Percentiles rank a stretch among this genome's conserved stretches.
These are phyloP conservation scores for Euphorbia lathyris DNA, from an alignment of 345 rosid genomes.

Conservation along the genomic window DNA sequence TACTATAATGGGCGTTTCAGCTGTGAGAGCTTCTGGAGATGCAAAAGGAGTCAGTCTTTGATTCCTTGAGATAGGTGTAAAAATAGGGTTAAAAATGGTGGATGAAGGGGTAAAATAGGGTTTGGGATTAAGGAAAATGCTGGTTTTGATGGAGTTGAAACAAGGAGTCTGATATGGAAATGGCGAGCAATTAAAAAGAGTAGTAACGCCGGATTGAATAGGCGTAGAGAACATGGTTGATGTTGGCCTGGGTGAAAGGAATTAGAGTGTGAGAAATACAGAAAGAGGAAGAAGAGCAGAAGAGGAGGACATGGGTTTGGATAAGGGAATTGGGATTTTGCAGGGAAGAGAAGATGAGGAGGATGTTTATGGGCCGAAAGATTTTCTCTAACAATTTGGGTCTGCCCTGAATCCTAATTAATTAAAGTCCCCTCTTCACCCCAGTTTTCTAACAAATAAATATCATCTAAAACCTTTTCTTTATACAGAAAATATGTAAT, in stretches of 20 bases:
- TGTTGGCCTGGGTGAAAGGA: neutral
- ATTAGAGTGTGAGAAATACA: conserved; percentile 1
- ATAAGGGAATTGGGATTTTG: conserved; percentile 33
- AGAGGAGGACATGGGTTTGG: conserved; percentile 29
- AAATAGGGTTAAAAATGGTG: conserved; percentile 8
- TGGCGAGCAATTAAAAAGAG: conserved; percentile 24
- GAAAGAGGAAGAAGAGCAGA: neutral
- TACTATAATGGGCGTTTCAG: conserved; percentile 25
- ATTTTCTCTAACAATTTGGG: neutral
- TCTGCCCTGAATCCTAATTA: too few species aligned
- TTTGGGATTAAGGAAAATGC: conserved; percentile 8
- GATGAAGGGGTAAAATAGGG: conserved; percentile 6
- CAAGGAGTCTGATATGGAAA: conserved; percentile 23
- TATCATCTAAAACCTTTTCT: too few species aligned
- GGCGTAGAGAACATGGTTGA: conserved; percentile 46
- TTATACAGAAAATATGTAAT: too few species aligned
- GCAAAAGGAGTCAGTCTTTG: conserved; percentile 36
- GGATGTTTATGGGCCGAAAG: neutral
- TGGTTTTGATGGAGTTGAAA: conserved; percentile 13
- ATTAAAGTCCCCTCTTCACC: too few species aligned
- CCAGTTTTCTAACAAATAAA: too few species aligned
- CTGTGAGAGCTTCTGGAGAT: conserved; percentile 44
- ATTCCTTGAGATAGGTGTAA: conserved; percentile 34
- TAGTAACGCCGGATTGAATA: conserved; percentile 25
- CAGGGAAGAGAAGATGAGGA: neutral